These are phyloP conservation scores for Aegilops bicornis DNA, from an alignment of 176 grass and related monocot genomes.

Conservation along the genomic window DNA sequence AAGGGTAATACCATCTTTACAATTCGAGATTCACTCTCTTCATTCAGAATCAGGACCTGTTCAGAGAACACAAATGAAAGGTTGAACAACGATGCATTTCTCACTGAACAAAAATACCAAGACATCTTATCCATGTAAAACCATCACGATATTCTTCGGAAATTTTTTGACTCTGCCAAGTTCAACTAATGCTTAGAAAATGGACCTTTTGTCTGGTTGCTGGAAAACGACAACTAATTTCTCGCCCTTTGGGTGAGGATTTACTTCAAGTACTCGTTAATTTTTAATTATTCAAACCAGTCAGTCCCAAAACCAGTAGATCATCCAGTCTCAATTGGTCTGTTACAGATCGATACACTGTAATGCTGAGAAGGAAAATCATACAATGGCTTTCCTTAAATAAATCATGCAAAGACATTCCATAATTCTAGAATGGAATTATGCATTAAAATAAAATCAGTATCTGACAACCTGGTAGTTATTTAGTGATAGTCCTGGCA, in stretches of 20 bases:
- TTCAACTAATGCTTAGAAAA: neutral
- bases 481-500: conserved; percentile 3
- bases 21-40: conserved; percentile 69
- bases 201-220: neutral
- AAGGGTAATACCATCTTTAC: conserved; percentile 86
- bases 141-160: conserved; percentile 3
- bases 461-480: conserved; percentile 6
- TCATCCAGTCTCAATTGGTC: neutral
- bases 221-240: neutral
- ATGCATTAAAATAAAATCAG: neutral
- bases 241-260: neutral
- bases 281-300: neutral
- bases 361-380: neutral
- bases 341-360: neutral
- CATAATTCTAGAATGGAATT: neutral
- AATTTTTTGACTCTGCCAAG: neutral
- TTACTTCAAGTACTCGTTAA: neutral
- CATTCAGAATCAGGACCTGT: conserved; percentile 79
- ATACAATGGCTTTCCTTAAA: neutral
- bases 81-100: conserved; percentile 28
- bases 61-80: conserved; percentile 35
- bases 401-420: neutral
- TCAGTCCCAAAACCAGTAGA: neutral
- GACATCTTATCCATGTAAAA: neutral
- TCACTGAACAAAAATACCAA: conserved; percentile 23